Evolutionary conservation across 1,284 basidiomycete species (phyloP).

Genomic region (Phellopilus nigrolimitatus): DNA sequence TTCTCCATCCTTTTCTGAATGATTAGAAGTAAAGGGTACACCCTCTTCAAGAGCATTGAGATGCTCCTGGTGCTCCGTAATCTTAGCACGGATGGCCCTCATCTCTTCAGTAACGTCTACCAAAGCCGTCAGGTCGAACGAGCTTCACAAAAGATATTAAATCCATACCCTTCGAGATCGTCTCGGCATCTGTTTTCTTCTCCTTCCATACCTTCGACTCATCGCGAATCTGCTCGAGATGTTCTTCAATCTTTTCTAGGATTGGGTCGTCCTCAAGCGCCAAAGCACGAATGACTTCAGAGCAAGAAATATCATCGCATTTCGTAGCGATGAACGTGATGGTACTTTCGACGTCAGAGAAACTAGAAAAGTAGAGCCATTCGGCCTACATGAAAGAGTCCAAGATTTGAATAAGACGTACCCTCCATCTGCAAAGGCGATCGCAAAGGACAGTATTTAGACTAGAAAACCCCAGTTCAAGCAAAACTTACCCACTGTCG

Average conservation of each 20-base stretch:
- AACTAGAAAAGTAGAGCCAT: slow-evolving; percentile 32
- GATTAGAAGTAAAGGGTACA: slow-evolving; percentile 37
- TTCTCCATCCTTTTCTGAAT: slow-evolving; percentile 32
- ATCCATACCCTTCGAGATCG: slow-evolving; percentile 37
- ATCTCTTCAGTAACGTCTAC: slow-evolving; percentile 37
- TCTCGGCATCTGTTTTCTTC: slow-evolving; percentile 38
- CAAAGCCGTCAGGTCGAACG: slow-evolving; percentile 21
- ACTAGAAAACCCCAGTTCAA: too few relatives aligned
- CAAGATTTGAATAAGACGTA: slow-evolving; percentile 32
- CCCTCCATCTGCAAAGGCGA: slow-evolving; percentile 42
- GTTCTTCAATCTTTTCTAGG: slow-evolving; percentile 45
- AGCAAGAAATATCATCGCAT: slow-evolving; percentile 47
- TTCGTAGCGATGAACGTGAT: slow-evolving; percentile 52
- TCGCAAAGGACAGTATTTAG: too few relatives aligned
- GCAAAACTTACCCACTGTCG: slow-evolving; percentile 33
- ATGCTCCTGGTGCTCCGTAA: slow-evolving; percentile 42
- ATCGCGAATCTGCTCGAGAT: slow-evolving; percentile 34
- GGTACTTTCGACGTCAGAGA: slow-evolving; percentile 40
- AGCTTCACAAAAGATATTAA: slow-evolving; percentile 2
- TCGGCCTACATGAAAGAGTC: background rate
- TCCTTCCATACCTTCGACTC: slow-evolving; percentile 39
- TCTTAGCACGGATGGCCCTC: slow-evolving; percentile 35
- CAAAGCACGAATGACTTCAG: slow-evolving; percentile 49
- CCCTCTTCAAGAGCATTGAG: slow-evolving; percentile 44
- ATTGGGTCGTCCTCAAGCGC: slow-evolving; percentile 47